phyloP scores from a whole-genome alignment of 192 early-diverging fungal species.

The Coemansia interrupta region DNA sequence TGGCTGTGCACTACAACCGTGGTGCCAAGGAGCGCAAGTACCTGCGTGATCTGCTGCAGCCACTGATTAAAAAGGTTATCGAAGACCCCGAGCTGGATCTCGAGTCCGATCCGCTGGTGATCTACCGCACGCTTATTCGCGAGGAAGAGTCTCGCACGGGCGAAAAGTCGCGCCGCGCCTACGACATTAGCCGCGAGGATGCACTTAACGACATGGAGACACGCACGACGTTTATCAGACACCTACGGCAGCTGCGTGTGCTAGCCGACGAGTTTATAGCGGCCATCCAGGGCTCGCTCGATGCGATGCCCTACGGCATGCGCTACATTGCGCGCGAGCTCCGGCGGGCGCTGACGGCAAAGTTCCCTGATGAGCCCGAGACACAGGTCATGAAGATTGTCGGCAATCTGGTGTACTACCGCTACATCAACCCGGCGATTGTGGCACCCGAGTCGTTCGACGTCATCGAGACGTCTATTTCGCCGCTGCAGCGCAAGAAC shows the following conservation, averaged over 20 bases:
- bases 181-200: conserved; percentile 74
- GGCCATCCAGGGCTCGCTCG: conserved; percentile 74
- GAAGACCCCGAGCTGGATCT: conserved; percentile 76
- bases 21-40: conserved; percentile 94
- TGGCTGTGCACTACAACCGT: conserved; percentile 91
- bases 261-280: conserved; percentile 82
- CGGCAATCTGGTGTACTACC: conserved; percentile 95
- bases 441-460: conserved; percentile 96
- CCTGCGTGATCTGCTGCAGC: conserved; percentile 78
- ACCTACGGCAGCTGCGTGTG: conserved; percentile 72
- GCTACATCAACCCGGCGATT: conserved; percentile 98
- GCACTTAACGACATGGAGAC: conserved; percentile 81
- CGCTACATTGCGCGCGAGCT: conserved; percentile 94
- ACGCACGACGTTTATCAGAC: conserved; percentile 60
- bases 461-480: conserved; percentile 82
- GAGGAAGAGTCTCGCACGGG: conserved; percentile 90
- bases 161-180: conserved; percentile 66
- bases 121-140: conserved; percentile 83
- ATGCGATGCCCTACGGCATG: conserved; percentile 92
- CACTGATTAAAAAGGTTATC: conserved; percentile 76
- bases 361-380: conserved; percentile 80
- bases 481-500: conserved; percentile 91
- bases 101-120: conserved; percentile 84
- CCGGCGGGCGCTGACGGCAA: conserved; percentile 65
- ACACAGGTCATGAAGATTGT: conserved; percentile 82